Base-by-base conservation (phyloP, 257 asterid genomes). In the Marsdenia floribunda region DNA sequence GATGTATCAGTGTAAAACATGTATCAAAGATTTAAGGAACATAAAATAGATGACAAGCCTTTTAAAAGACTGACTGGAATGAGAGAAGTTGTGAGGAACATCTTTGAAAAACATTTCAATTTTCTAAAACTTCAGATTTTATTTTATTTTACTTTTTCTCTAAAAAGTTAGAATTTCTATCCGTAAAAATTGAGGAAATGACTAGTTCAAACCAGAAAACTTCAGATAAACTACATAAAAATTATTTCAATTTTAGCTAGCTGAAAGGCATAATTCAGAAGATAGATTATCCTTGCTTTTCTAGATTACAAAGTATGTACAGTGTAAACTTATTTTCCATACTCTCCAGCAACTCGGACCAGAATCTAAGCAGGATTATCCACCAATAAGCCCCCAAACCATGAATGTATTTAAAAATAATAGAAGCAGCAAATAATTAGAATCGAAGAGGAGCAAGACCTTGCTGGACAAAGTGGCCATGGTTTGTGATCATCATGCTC, bases 71-170 rank as follows among this genome's bases (percentile, higher is more conserved):
- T n/a, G 24, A 50, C 53, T 14, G 24, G 2, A 40, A 35, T 0
- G 72, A 38, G 49, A 53, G 63, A 66, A 64, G 63, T 74, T 40
- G 65, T 52, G 52, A 57, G 38, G 72, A 77, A 64, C 3, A 64
- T 64, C 69, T 35, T n/a, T 22, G 37, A 26, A 22, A 35, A 37
- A 64, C 10, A 35, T 19, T 64, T 35, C 24, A 64, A 64, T 16
- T 15, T 16, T 46, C 38, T 3, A 37, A 64, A 35, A 64, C 47
- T 64, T 33, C 46, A 6, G 10, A 15, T 29, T 29, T 29, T 29
- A 29, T 29, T 29, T 29, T 29, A 29, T 29, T 29, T 29, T 29
- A 29, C 33, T 29, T 29, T 29, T 29, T 29, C 33, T 29, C 33
- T 29, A 29, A 29, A 44, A 42, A 7, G 49, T 44, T 6, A 44